A percentile compares a stretch with the other conserved stretches of the same genome.
phyloP scores from a whole-genome alignment of 176 grass and related monocot genomes.

The Musa itinerans region DNA sequence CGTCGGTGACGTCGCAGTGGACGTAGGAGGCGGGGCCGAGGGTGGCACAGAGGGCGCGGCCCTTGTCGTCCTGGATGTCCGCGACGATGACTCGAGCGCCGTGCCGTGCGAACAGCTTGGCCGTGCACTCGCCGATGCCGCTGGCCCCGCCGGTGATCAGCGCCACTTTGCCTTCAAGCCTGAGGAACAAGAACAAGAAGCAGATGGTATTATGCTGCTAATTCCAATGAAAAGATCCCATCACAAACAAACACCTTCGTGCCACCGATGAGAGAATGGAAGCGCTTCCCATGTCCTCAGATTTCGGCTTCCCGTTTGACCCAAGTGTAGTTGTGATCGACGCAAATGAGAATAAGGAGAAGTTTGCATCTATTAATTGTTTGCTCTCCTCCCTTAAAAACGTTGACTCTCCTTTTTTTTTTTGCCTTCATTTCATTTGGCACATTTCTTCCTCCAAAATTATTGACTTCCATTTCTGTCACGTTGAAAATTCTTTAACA shows the following conservation, averaged over 20 bases:
- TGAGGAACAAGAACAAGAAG: neutral
- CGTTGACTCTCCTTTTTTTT: too few relatives aligned
- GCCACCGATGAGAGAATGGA: neutral
- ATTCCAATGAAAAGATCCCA: neutral
- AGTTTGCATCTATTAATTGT: too few relatives aligned
- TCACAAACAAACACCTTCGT: neutral
- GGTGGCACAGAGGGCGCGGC: slow-evolving; percentile 2
- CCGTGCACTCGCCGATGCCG: neutral
- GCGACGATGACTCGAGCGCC: neutral
- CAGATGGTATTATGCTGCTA: neutral
- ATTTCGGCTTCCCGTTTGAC: neutral
- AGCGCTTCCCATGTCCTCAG: neutral
- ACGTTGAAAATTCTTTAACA: too few relatives aligned
- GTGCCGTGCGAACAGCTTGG: neutral
- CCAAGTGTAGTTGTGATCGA: neutral
- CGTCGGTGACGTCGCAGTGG: neutral
- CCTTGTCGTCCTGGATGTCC: slow-evolving; percentile 23
- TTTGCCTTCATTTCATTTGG: too few relatives aligned
- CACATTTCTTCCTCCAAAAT: too few relatives aligned
- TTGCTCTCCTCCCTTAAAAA: too few relatives aligned
- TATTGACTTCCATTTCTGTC: too few relatives aligned
- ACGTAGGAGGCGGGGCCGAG: slow-evolving; percentile 1
- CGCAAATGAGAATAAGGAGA: neutral
- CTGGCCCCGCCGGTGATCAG: neutral
- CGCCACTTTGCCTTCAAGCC: neutral